Evolutionary conservation across 2,329 filamentous ascomycete genomes (phyloP).

Genomic region (Colletotrichum destructivum): DNA sequence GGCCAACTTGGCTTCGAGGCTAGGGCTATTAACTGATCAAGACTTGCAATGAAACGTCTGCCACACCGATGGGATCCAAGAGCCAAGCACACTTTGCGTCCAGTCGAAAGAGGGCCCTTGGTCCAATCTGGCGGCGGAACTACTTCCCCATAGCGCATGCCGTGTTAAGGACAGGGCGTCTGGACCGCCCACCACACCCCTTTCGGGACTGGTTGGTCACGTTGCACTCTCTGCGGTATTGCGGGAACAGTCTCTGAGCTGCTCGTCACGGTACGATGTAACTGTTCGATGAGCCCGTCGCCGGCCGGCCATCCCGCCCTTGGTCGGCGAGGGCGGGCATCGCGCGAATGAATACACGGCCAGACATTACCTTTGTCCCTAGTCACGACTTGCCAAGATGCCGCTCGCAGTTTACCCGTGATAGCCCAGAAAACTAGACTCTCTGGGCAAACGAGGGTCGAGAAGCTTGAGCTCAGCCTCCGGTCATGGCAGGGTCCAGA

Average conservation of each 20-base stretch:
- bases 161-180: constrained; percentile 25
- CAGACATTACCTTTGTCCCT: background rate
- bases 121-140: constrained; percentile 39
- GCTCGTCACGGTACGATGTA: constrained; percentile 18
- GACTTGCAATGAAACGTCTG: constrained; percentile 13
- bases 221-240: constrained; percentile 27
- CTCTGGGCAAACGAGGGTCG: constrained; percentile 29
- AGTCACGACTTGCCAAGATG: constrained; percentile 31
- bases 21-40: constrained; percentile 36
- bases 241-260: background rate
- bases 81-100: constrained; percentile 16
- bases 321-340: background rate
- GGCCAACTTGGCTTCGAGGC: constrained; percentile 30
- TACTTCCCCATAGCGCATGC: constrained; percentile 29
- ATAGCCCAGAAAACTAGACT: constrained; percentile 16
- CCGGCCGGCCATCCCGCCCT: background rate
- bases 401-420: constrained; percentile 31
- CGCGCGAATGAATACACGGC: background rate
- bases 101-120: constrained; percentile 6
- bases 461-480: constrained; percentile 42
- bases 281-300: constrained; percentile 18
- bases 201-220: constrained; percentile 24
- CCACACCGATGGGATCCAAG: constrained; percentile 16
- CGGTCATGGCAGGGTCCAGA: constrained; percentile 27
- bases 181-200: constrained; percentile 29